phyloP scores from a whole-genome alignment of 805 yeast species.

The Lachancea sp. region DNA sequence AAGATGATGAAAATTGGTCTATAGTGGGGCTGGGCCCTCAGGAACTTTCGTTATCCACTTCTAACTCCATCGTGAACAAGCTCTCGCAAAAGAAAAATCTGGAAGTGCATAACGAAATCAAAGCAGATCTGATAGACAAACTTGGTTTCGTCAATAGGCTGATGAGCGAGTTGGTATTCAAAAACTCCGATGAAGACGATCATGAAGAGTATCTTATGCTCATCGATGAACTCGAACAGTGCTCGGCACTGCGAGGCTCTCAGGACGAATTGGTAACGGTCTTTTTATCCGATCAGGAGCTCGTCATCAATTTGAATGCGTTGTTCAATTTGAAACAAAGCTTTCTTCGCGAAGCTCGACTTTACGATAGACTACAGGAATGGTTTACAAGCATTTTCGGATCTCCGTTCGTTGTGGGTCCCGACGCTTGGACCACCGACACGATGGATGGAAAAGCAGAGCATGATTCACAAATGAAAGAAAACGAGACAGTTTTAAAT shows the following conservation, averaged over 20 bases:
- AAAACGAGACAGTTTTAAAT: not conserved
- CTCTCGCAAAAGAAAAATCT: slow-evolving; percentile 25
- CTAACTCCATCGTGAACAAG: slow-evolving; percentile 22
- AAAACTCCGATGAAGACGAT: not conserved
- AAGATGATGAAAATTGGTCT: slow-evolving; percentile 31
- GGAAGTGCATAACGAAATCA: slow-evolving; percentile 26
- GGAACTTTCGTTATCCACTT: slow-evolving; percentile 17
- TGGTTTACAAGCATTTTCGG: slow-evolving; percentile 20
- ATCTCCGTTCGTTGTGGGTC: slow-evolving; percentile 18
- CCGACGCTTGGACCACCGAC: slow-evolving; percentile 14
- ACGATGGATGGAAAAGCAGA: not conserved
- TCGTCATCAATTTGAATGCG: slow-evolving; percentile 22
- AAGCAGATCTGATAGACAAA: slow-evolving; percentile 24
- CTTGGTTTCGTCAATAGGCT: slow-evolving; percentile 21
- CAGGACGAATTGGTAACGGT: slow-evolving; percentile 25
- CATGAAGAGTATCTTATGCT: slow-evolving; percentile 21
- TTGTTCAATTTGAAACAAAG: slow-evolving; percentile 22
- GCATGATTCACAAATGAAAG: not conserved
- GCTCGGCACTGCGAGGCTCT: slow-evolving; percentile 20
- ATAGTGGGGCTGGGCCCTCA: slow-evolving; percentile 32
- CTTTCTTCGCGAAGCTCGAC: slow-evolving; percentile 16
- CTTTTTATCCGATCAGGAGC: slow-evolving; percentile 24
- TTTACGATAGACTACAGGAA: slow-evolving; percentile 22
- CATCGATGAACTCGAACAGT: slow-evolving; percentile 26
- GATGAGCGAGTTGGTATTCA: slow-evolving; percentile 14